Evolutionary conservation across 2,329 filamentous ascomycete species (phyloP).

Genomic region (Cadophora luteo-olivacea): DNA sequence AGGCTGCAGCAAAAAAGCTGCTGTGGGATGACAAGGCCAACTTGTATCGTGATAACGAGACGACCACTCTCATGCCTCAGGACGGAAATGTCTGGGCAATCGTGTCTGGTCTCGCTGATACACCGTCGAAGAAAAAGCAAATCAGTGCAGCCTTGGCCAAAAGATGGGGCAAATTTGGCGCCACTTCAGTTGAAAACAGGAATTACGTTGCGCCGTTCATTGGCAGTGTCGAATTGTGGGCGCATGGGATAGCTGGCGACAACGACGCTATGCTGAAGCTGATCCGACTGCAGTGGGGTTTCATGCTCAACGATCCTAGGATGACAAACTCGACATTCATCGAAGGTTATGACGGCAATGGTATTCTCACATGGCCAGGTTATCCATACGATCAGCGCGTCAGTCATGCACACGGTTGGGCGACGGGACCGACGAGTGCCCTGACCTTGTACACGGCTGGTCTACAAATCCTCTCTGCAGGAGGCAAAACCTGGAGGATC

Average conservation of each 20-base stretch:
- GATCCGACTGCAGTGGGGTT: conserved; percentile 46
- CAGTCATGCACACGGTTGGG: conserved; percentile 47
- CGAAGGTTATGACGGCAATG: conserved; percentile 47
- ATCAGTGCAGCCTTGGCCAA: conserved; percentile 30
- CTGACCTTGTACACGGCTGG: conserved; percentile 42
- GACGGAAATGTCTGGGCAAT: conserved; percentile 63
- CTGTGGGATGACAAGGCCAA: conserved; percentile 47
- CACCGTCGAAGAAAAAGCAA: conserved; percentile 50
- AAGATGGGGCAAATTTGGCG: conserved; percentile 49
- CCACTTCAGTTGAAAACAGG: conserved; percentile 53
- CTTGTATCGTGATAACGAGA: conserved; percentile 59
- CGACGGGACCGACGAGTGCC: conserved; percentile 20
- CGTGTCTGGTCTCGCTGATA: conserved; percentile 36
- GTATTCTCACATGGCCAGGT: conserved; percentile 45
- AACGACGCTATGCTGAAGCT: conserved; percentile 58
- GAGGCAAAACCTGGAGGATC: conserved; percentile 42
- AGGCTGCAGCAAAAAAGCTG: conserved; percentile 26
- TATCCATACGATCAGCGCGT: conserved; percentile 46
- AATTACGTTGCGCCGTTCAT: conserved; percentile 57
- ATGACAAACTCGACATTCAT: conserved; percentile 48
- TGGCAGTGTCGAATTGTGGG: conserved; percentile 52
- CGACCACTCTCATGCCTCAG: conserved; percentile 62
- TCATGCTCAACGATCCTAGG: conserved; percentile 55
- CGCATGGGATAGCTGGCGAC: conserved; percentile 52
- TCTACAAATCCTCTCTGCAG: conserved; percentile 35